These are phyloP conservation scores for Colletotrichum noveboracense DNA, from an alignment of 2,329 filamentous ascomycete species.

Conservation along the genomic window DNA sequence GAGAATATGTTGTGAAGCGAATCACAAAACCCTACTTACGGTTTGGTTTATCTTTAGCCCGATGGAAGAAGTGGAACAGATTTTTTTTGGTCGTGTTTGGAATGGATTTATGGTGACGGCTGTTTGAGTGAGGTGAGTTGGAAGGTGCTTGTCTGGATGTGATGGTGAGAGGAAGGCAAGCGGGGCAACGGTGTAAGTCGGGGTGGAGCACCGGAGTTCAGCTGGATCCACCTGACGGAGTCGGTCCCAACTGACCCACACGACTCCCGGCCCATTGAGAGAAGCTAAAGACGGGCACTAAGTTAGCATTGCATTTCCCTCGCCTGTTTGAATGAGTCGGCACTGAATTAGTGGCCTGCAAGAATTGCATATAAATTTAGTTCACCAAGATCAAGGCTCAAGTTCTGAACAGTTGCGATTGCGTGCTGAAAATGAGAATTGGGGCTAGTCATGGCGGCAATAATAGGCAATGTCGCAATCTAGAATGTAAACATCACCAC, in stretches of 20 bases:
- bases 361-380: fast-evolving
- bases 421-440: not conserved
- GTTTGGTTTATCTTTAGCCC: no score
- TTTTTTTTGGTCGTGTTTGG: not conserved
- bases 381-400: not conserved
- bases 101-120: not conserved
- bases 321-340: not conserved
- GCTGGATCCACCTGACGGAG: not conserved
- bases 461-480: not conserved
- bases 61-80: no score
- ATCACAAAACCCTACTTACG: not conserved
- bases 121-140: not conserved
- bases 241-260: not conserved
- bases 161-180: not conserved
- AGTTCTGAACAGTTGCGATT: not conserved
- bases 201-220: not conserved
- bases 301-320: fast-evolving
- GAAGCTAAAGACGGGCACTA: not conserved
- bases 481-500: fast-evolving
- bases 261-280: fast-evolving
- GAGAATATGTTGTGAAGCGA: fast-evolving
- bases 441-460: fast-evolving
- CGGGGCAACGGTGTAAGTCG: not conserved
- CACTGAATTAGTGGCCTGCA: fast-evolving
- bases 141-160: not conserved